Conservation (phyloP, 768 basidiomycete species). For the Lentinula edodes region DNA sequence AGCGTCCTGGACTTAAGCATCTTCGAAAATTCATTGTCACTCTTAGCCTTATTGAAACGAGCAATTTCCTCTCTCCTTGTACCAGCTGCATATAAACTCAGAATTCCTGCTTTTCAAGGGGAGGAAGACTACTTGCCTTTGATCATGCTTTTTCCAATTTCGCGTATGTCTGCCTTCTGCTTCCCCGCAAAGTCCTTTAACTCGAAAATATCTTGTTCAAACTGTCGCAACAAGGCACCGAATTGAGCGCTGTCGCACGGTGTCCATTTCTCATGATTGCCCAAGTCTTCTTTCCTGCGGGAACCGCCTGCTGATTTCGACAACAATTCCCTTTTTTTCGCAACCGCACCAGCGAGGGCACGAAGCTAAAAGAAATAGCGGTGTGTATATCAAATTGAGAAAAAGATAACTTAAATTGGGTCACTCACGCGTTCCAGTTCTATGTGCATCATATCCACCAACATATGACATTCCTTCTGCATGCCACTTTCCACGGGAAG, state of each 20-base stretch:
- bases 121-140: slow-evolving; percentile 42
- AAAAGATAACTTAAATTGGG: not conserved
- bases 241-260: slow-evolving; percentile 49
- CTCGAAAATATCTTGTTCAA: slow-evolving; percentile 47
- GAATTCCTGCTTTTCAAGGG: slow-evolving; percentile 20
- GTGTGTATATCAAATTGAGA: not conserved
- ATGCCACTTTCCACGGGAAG: slow-evolving; percentile 51
- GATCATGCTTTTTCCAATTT: slow-evolving; percentile 60
- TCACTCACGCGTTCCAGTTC: slow-evolving; percentile 58
- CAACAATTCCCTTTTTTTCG: slow-evolving; percentile 27
- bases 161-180: slow-evolving; percentile 39
- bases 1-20: slow-evolving; percentile 70
- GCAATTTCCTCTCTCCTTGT: slow-evolving; percentile 80
- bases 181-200: slow-evolving; percentile 38
- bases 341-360: slow-evolving; percentile 30
- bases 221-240: slow-evolving; percentile 38
- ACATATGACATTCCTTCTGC: slow-evolving; percentile 55
- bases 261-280: slow-evolving; percentile 44
- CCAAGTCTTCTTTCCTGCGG: slow-evolving; percentile 40
- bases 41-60: slow-evolving; percentile 72
- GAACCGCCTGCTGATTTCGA: slow-evolving; percentile 28
- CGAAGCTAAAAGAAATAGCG: slow-evolving; percentile 33
- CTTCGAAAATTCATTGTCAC: slow-evolving; percentile 74
- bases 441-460: slow-evolving; percentile 39
- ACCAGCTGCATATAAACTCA: slow-evolving; percentile 34